phyloP scores from a whole-genome alignment of 2,329 filamentous ascomycete species.

The Ceratocystis ficicola region DNA sequence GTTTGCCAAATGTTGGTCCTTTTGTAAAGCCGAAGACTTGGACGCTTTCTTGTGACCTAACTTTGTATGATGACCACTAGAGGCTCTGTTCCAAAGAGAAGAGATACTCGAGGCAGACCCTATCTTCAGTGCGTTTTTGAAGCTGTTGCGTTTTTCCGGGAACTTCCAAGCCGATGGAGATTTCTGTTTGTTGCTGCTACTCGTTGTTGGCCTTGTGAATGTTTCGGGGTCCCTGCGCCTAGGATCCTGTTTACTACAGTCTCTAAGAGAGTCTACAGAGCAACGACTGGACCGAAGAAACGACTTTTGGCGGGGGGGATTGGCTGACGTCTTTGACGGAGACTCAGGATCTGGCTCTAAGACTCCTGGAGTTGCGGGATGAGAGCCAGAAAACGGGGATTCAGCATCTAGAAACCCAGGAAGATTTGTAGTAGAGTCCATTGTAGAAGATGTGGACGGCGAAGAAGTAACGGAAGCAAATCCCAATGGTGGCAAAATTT shows the following conservation, averaged over 20 bases:
- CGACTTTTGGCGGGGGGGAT: constrained; percentile 8
- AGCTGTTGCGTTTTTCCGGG: constrained; percentile 15
- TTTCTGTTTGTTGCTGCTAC: constrained; percentile 8
- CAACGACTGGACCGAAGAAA: constrained; percentile 12
- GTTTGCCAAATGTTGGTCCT: not conserved
- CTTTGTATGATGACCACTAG: constrained; percentile 10
- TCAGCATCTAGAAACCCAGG: not conserved
- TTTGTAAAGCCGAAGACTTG: not conserved
- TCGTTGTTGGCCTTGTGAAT: not conserved
- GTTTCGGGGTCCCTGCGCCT: constrained; percentile 3
- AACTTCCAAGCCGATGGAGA: constrained; percentile 9
- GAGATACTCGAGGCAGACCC: constrained; percentile 14
- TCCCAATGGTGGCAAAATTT: not conserved
- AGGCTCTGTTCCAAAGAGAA: constrained; percentile 14
- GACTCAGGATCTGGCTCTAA: constrained; percentile 4
- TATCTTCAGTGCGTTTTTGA: constrained; percentile 17
- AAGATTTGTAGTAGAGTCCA: not conserved
- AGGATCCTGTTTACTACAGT: constrained; percentile 8
- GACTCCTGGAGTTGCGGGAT: too few relatives aligned
- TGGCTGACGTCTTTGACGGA: constrained; percentile 3
- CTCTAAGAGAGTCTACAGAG: constrained; percentile 9
- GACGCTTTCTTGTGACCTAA: constrained; percentile 12
- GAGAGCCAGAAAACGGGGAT: not conserved
- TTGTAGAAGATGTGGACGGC: not conserved
- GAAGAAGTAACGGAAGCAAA: not conserved